Base-by-base conservation (phyloP, 1,284 basidiomycete species). In the Trichosporon coremiiforme region DNA sequence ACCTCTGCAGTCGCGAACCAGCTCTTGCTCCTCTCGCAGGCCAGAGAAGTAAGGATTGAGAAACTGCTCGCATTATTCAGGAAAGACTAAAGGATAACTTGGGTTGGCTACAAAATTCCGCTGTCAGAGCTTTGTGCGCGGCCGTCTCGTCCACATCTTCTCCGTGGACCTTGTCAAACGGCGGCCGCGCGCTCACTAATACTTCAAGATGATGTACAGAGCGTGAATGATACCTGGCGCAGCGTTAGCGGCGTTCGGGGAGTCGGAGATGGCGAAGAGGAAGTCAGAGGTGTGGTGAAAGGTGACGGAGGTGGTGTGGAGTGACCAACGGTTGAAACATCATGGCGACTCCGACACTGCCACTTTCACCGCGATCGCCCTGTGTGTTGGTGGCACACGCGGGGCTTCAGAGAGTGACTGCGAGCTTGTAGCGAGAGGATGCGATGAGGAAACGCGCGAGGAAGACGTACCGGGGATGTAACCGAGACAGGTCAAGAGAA, bases 181-280 rank as follows among this genome's bases (percentile, higher is more conserved):
- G 31, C 57, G 57, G 57, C 57, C 31, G 31, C 57, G 57, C 57
- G 38, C 3, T 65, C 64, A 15, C 10, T 45, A 73, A 36, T 73
- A 66, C 67, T 78, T 79, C 41, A 81, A 67, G 41, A 81, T 81
- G 67, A 81, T 81, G 69, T 81, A 80, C 0, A 80, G 70, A n/a
- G 79, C 79, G 70, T 80, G 78, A 60, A 80, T 80, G 75, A 80
- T 79, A 20, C 68, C 69, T 70, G 47, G n/a, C 10, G 10, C 6
- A 10, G 9, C 2, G 33, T 63, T 31, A 63, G 60, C 57, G 5
- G 29, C 47, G 55, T 12, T 4, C 7, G 6, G 5, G 9, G 41
- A 10, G 36, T 38, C 22, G 36, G 29, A 47, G 25, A 29, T 20
- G 66, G 60, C 33, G 31, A 35, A 62, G 64, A 31, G 41, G 8